phyloP scores from a whole-genome alignment of 306 rosid species.

The Gillenia trifoliata region DNA sequence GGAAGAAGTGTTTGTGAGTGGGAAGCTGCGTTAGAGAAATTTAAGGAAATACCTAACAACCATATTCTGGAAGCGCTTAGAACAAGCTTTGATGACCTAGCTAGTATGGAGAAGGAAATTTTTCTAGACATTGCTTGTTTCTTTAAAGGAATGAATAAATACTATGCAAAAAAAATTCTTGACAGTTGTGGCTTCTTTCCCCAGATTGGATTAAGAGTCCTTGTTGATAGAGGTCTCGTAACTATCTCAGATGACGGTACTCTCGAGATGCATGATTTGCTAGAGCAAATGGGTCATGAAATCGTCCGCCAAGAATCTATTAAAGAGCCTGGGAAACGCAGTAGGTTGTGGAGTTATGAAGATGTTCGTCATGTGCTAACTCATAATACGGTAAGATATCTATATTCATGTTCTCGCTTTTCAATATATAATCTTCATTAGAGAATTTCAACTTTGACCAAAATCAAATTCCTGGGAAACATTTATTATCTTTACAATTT shows the following conservation, averaged over 20 bases:
- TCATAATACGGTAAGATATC: neutral
- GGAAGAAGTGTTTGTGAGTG: neutral
- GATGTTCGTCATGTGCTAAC: conserved; percentile 8
- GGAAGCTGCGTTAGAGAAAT: neutral
- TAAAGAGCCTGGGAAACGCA: neutral
- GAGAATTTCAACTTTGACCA: neutral
- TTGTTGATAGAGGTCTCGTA: conserved; percentile 21
- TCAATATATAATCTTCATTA: neutral
- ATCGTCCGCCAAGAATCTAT: neutral
- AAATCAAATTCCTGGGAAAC: no score
- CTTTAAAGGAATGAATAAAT: conserved; percentile 32
- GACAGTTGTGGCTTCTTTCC: conserved; percentile 17
- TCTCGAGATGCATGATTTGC: neutral
- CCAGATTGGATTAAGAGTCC: conserved; percentile 22
- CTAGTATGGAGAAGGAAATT: conserved; percentile 16
- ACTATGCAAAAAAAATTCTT: conserved; percentile 14
- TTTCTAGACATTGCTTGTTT: conserved; percentile 32
- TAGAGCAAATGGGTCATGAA: neutral
- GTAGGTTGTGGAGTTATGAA: neutral
- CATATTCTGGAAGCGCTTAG: conserved; percentile 6
- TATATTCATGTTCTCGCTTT: neutral
- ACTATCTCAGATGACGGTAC: neutral
- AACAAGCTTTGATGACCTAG: conserved; percentile 21
- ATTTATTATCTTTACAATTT: no score
- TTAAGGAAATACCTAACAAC: conserved; percentile 2